Percentiles rank a stretch among this genome's conserved stretches.
Evolutionary conservation across 495 filamentous ascomycete species (phyloP).

Genomic region (Trichocladium antarcticum): DNA sequence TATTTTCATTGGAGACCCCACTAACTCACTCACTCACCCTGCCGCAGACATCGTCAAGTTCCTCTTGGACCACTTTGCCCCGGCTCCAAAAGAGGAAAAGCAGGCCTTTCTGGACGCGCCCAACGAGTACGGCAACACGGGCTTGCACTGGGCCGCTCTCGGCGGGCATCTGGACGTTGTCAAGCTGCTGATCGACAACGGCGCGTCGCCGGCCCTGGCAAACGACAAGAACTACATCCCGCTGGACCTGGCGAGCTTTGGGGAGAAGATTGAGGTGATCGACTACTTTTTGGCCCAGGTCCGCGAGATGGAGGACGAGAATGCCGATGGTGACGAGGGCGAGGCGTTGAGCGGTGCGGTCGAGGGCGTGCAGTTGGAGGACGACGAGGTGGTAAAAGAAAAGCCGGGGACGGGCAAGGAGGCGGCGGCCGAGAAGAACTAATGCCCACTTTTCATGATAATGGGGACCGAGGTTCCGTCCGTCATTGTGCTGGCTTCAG

Average conservation of each 20-base stretch:
- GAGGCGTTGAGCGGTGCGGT: conserved; percentile 23
- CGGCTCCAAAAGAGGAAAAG: conserved; percentile 20
- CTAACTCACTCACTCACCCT: background rate
- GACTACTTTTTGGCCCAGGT: conserved; percentile 50
- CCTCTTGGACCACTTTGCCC: conserved; percentile 32
- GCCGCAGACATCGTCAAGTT: conserved; percentile 30
- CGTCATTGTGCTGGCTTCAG: conserved; percentile 29
- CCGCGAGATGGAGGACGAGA: conserved; percentile 44
- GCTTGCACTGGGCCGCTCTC: conserved; percentile 83
- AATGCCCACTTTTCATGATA: background rate
- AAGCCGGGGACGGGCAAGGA: background rate
- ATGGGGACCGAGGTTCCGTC: background rate
- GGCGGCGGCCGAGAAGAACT: conserved; percentile 1
- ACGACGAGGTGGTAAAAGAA: background rate
- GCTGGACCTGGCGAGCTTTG: conserved; percentile 71
- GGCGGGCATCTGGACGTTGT: conserved; percentile 76
- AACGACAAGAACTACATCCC: conserved; percentile 81
- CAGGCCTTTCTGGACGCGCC: conserved; percentile 49
- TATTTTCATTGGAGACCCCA: background rate
- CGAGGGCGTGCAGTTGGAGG: conserved; percentile 21
- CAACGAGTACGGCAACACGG: conserved; percentile 76
- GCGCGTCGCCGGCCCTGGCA: conserved; percentile 56
- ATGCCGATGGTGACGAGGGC: conserved; percentile 24
- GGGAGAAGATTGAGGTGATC: conserved; percentile 55
- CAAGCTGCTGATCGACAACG: conserved; percentile 53